Evolutionary conservation across 768 basidiomycete species (phyloP).

Genomic region (Russula olivacea): DNA sequence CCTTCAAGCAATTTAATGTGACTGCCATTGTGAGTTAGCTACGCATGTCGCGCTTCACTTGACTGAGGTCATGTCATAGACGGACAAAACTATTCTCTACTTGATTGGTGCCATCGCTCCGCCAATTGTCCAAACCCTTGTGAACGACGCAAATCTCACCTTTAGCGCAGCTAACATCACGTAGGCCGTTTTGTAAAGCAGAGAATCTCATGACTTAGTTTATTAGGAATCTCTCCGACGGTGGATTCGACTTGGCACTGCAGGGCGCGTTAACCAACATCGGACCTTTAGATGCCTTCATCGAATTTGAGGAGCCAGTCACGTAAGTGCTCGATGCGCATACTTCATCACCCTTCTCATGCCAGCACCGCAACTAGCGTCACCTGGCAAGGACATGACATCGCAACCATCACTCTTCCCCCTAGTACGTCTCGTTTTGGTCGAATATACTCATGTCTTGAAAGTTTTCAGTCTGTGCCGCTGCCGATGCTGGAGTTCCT

Average conservation of each 20-base stretch:
- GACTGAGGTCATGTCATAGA: slow-evolving; percentile 33
- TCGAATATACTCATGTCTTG: neutral
- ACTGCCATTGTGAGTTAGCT: slow-evolving; percentile 42
- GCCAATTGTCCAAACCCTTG: slow-evolving; percentile 59
- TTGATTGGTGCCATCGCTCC: slow-evolving; percentile 67
- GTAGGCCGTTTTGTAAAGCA: slow-evolving; percentile 29
- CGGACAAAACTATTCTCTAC: slow-evolving; percentile 56
- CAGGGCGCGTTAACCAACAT: slow-evolving; percentile 54
- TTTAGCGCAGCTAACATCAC: slow-evolving; percentile 58
- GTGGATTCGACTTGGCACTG: slow-evolving; percentile 58
- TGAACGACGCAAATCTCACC: slow-evolving; percentile 47
- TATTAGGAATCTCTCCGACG: slow-evolving; percentile 37
- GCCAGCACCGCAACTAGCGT: slow-evolving; percentile 37
- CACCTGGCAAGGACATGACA: slow-evolving; percentile 55
- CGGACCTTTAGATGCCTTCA: slow-evolving; percentile 64
- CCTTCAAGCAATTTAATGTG: slow-evolving; percentile 53
- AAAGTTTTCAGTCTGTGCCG: slow-evolving; percentile 48
- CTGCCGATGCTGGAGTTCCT: slow-evolving; percentile 62
- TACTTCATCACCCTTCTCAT: neutral
- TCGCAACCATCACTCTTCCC: slow-evolving; percentile 59
- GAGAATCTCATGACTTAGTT: neutral
- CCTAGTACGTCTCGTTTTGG: slow-evolving; percentile 37
- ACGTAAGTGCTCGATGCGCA: slow-evolving; percentile 37
- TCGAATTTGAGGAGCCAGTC: slow-evolving; percentile 59
- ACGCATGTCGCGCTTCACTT: slow-evolving; percentile 6